Evolutionary conservation across 805 yeast species (phyloP).

Genomic region (Wickerhamiella sorbophila): DNA sequence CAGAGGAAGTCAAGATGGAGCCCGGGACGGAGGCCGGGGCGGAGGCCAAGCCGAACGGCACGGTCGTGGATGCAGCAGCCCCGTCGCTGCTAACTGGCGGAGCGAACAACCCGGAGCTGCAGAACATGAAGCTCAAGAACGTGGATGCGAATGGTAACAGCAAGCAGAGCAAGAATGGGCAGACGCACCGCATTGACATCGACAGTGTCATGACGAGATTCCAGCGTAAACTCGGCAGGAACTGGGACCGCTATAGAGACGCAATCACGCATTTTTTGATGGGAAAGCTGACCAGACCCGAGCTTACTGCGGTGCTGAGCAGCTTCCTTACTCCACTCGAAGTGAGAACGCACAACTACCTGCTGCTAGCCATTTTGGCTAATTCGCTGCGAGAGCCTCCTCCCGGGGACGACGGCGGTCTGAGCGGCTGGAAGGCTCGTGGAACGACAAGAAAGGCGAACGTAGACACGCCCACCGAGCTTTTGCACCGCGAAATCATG

Average conservation of each 20-base stretch:
- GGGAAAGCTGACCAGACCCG: constrained; percentile 54
- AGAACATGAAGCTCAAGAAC: too few species aligned
- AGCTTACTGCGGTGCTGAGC: constrained; percentile 45
- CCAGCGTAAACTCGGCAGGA: constrained; percentile 54
- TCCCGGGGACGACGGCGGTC: constrained; percentile 29
- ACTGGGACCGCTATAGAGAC: constrained; percentile 80
- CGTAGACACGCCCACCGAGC: constrained; percentile 43
- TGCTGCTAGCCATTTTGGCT: constrained; percentile 67
- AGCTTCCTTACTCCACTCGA: constrained; percentile 36
- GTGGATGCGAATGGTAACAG: too few species aligned
- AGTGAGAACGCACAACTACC: constrained; percentile 64
- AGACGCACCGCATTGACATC: constrained; percentile 27
- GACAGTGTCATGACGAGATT: constrained; percentile 56
- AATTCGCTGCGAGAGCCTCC: constrained; percentile 72
- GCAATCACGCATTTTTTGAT: constrained; percentile 55
- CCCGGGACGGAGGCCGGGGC: not conserved
- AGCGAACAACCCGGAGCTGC: too few species aligned
- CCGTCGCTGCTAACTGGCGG: not conserved
- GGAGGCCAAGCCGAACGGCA: not conserved
- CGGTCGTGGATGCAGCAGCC: not conserved
- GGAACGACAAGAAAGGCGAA: constrained; percentile 35
- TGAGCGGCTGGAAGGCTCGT: constrained; percentile 26
- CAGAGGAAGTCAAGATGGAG: not conserved
- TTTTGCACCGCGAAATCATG: constrained; percentile 74
- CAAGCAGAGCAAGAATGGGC: constrained; percentile 2